Evolutionary conservation across 176 grass and related monocot genomes (phyloP).

Genomic region (Raddia distichophylla): DNA sequence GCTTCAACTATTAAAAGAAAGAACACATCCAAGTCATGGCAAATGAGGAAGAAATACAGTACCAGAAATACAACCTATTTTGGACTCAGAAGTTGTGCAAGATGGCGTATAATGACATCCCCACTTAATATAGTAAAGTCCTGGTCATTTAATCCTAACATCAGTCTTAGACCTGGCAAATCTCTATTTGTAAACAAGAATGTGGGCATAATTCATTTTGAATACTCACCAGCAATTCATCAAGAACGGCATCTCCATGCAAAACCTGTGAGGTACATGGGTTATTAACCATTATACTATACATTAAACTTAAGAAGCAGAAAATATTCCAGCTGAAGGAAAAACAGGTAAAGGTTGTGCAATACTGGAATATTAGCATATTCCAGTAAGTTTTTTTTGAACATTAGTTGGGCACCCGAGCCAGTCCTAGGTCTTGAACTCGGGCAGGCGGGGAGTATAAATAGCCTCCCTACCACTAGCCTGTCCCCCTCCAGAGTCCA

Average conservation of each 20-base stretch:
- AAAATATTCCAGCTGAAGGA: slow-evolving; percentile 3
- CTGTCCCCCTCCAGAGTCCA: too few species aligned
- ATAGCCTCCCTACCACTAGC: too few species aligned
- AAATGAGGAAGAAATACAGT: slow-evolving; percentile 48
- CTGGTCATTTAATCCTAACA: slow-evolving; percentile 66
- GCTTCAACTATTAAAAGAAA: slow-evolving; percentile 20
- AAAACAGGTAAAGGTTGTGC: slow-evolving; percentile 6
- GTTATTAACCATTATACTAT: background rate
- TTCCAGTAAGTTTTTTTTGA: background rate
- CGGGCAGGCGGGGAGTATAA: too few species aligned
- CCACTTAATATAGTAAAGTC: slow-evolving; percentile 95
- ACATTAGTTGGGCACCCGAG: too few species aligned
- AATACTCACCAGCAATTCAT: slow-evolving; percentile 67
- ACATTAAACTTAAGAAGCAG: background rate
- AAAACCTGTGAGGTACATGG: slow-evolving; percentile 67
- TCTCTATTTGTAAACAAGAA: slow-evolving; percentile 15
- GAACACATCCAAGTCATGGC: background rate
- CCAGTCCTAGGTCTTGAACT: too few species aligned
- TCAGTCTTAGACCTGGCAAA: slow-evolving; percentile 31
- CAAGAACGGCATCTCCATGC: slow-evolving; percentile 94
- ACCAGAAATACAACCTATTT: slow-evolving; percentile 98
- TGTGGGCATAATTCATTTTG: slow-evolving; percentile 13
- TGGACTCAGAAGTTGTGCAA: slow-evolving; percentile 74
- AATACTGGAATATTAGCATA: background rate
- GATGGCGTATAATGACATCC: slow-evolving; percentile 92